These are phyloP conservation scores for Harrya chromipes DNA, from an alignment of 768 basidiomycete genomes.

Conservation along the genomic window DNA sequence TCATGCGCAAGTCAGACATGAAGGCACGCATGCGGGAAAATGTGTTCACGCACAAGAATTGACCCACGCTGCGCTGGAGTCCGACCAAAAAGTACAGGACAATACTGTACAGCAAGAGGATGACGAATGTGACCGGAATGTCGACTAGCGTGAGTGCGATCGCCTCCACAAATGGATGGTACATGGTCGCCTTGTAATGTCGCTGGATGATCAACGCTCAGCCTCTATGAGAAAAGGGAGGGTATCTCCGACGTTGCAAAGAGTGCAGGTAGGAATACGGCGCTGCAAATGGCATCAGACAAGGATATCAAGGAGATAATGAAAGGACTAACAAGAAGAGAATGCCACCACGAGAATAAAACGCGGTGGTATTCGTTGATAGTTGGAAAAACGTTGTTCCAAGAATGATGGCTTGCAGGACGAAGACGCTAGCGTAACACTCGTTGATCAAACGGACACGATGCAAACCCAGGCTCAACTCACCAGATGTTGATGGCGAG, in stretches of 20 bases:
- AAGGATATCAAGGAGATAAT: not conserved
- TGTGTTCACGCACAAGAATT: constrained; percentile 60
- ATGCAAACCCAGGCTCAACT: not conserved
- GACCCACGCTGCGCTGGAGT: constrained; percentile 49
- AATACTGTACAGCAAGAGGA: constrained; percentile 34
- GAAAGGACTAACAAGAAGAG: constrained; percentile 65
- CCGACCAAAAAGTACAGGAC: constrained; percentile 60
- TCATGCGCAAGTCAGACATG: not conserved
- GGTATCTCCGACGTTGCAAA: constrained; percentile 59
- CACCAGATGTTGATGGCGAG: constrained; percentile 32
- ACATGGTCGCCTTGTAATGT: constrained; percentile 46
- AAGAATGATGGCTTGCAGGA: constrained; percentile 32
- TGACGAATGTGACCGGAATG: constrained; percentile 40
- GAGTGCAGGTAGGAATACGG: constrained; percentile 57
- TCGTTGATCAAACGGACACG: not conserved
- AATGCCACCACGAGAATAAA: constrained; percentile 70
- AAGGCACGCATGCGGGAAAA: constrained; percentile 6
- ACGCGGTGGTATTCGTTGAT: constrained; percentile 33
- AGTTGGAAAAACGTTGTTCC: constrained; percentile 47
- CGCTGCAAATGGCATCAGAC: constrained; percentile 29
- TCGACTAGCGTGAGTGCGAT: constrained; percentile 48
- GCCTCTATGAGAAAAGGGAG: constrained; percentile 42
- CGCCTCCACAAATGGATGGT: constrained; percentile 47
- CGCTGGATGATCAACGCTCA: constrained; percentile 44
- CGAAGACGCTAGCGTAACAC: constrained; percentile 34